A percentile compares a stretch with the other conserved stretches of the same genome.
phyloP scores from a whole-genome alignment of 306 rosid species.

The Ormosia emarginata region DNA sequence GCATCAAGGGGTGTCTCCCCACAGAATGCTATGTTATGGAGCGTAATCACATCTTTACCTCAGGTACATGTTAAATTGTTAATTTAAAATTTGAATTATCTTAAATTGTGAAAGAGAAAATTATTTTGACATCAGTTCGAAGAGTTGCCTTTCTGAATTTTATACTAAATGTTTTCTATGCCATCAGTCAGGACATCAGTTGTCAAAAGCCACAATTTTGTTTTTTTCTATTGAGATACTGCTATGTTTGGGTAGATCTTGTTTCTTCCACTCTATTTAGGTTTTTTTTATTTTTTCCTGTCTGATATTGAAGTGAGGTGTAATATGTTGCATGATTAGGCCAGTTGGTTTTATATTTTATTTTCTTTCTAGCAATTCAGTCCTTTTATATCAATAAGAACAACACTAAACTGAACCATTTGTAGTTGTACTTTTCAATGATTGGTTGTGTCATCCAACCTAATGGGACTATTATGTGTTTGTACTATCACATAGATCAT shows the following conservation, averaged over 20 bases:
- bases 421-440: not conserved
- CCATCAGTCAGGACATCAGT: not conserved
- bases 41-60: constrained; percentile 94
- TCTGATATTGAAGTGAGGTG: constrained; percentile 3
- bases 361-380: not conserved
- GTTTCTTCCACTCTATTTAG: not conserved
- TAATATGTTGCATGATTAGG: not conserved
- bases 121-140: not conserved
- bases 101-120: constrained; percentile 5
- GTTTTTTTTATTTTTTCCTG: not conserved
- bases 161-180: not conserved
- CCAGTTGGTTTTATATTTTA: not conserved
- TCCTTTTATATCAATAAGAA: not conserved
- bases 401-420: not conserved
- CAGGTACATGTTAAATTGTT: constrained; percentile 56
- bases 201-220: not conserved
- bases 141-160: not conserved
- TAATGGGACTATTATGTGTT: not conserved
- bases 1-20: constrained; percentile 99
- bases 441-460: not conserved
- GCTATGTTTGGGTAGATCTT: not conserved
- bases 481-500: not conserved
- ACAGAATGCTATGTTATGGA: constrained; percentile 98
- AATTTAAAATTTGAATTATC: constrained; percentile 15
- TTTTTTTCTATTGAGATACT: not conserved